Conservation (phyloP, 2,329 filamentous ascomycete genomes). For the Macroventuria anomochaeta region DNA sequence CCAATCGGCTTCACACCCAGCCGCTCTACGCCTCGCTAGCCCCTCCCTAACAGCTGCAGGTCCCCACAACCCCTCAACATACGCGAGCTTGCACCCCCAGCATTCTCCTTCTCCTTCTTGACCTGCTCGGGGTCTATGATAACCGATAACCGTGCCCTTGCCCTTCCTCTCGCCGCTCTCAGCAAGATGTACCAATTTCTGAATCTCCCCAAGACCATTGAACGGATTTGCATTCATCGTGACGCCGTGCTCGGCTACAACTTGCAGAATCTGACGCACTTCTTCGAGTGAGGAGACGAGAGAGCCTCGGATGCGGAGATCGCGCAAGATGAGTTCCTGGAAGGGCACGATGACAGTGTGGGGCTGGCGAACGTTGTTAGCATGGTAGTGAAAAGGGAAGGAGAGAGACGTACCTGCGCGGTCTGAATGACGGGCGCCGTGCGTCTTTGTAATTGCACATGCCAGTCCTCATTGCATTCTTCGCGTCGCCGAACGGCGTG, state of each 20-base stretch:
- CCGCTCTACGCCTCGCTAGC: too few relatives aligned
- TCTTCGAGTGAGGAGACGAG: conserved; percentile 54
- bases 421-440: conserved; percentile 65
- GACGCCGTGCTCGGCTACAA: conserved; percentile 56
- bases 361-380: background rate
- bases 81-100: background rate
- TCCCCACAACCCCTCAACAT: too few relatives aligned
- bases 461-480: conserved; percentile 57
- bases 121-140: conserved; percentile 59
- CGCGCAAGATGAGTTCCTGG: conserved; percentile 60
- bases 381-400: background rate
- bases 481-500: conserved; percentile 60
- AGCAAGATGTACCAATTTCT: conserved; percentile 58
- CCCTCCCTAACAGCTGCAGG: too few relatives aligned
- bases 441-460: conserved; percentile 65
- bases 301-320: conserved; percentile 59
- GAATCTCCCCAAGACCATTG: conserved; percentile 59
- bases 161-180: conserved; percentile 62
- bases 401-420: conserved; percentile 53
- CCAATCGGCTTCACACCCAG: too few relatives aligned
- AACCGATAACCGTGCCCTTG: conserved; percentile 61
- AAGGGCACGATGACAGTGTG: conserved; percentile 45
- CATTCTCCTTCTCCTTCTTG: conserved; percentile 38
- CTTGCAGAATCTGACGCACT: conserved; percentile 56
- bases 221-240: conserved; percentile 60